Evolutionary conservation across 2,329 filamentous ascomycete species (phyloP).

Genomic region (Colletotrichum sp.): DNA sequence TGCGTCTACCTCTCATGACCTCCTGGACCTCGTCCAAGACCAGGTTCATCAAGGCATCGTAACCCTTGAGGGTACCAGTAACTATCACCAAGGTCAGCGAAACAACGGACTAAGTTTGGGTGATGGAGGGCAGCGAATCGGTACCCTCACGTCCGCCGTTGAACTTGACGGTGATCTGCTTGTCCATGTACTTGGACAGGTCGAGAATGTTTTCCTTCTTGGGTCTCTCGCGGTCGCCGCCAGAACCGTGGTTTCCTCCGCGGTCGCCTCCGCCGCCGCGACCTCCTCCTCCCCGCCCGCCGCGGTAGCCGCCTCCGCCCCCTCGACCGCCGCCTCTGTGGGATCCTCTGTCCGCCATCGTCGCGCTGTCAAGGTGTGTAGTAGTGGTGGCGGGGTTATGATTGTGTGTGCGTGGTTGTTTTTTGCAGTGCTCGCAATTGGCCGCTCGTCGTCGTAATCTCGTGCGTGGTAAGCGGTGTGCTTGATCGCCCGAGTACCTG

Average conservation of each 20-base stretch:
- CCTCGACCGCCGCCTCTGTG: slow-evolving; percentile 51
- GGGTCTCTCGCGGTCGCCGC: slow-evolving; percentile 68
- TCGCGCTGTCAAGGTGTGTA: slow-evolving; percentile 21
- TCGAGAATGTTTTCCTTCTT: slow-evolving; percentile 99
- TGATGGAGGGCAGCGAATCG: not conserved
- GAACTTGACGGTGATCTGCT: slow-evolving; percentile 94
- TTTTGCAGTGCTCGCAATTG: not conserved
- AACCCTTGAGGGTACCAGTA: slow-evolving; percentile 88
- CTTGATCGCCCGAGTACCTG: not conserved
- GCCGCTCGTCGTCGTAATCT: not conserved
- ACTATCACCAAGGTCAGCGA: slow-evolving; percentile 55
- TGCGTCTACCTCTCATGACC: slow-evolving; percentile 75
- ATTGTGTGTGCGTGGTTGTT: not conserved
- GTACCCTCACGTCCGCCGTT: slow-evolving; percentile 86
- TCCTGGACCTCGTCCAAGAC: slow-evolving; percentile 95
- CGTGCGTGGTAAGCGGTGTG: not conserved
- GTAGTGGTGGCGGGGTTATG: not conserved
- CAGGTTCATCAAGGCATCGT: slow-evolving; percentile 97
- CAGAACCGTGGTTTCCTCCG: slow-evolving; percentile 25
- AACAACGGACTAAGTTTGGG: not conserved
- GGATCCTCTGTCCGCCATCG: slow-evolving; percentile 57
- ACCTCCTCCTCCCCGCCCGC: slow-evolving; percentile 50
- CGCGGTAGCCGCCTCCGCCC: slow-evolving; percentile 50
- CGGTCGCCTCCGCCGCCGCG: slow-evolving; percentile 40
- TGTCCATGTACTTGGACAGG: slow-evolving; percentile 95